Evolutionary conservation across 1,284 basidiomycete species (phyloP).

Genomic region (Leccinum huronense): DNA sequence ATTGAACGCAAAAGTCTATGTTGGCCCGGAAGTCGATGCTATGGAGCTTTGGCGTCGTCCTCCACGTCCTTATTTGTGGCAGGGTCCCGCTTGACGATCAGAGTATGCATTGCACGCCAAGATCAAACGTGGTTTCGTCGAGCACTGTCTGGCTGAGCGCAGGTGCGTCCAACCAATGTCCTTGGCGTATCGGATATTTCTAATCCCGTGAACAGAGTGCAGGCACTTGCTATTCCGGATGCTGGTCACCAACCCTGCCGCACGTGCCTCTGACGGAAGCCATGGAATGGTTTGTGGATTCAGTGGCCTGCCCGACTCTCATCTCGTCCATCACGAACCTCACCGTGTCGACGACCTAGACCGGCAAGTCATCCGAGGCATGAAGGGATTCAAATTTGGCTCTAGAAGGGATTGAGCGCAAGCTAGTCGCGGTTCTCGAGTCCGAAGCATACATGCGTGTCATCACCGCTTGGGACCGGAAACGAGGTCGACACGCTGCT

Average conservation of each 20-base stretch:
- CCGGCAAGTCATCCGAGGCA: conserved; percentile 80
- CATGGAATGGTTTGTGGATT: conserved; percentile 95
- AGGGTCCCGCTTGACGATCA: conserved; percentile 99
- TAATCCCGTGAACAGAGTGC: conserved; percentile 64
- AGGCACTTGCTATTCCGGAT: conserved; percentile 92
- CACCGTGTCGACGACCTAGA: conserved; percentile 87
- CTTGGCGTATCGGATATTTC: conserved; percentile 14
- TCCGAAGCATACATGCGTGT: conserved; percentile 78
- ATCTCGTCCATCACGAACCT: conserved; percentile 87
- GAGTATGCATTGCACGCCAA: conserved; percentile 98
- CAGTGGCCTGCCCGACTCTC: conserved; percentile 74
- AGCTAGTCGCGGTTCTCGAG: conserved; percentile 71
- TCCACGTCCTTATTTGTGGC: conserved; percentile 96
- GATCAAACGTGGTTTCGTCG: conserved; percentile 96
- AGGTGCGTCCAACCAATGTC: conserved; percentile 48
- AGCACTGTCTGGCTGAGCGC: conserved; percentile 97
- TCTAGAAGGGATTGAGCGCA: conserved; percentile 82
- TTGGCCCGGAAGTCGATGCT: conserved; percentile 96
- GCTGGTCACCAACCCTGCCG: conserved; percentile 91
- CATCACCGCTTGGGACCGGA: conserved; percentile 76
- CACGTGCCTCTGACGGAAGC: conserved; percentile 83
- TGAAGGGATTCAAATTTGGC: conserved; percentile 98
- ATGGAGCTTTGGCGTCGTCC: conserved; percentile 98
- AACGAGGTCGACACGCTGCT: conserved; percentile 52
- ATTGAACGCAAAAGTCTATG: conserved; percentile 94